A percentile compares a stretch with the other conserved stretches of the same genome.
These are phyloP conservation scores for Noccaea caerulescens DNA, from an alignment of 345 rosid genomes.

Conservation along the genomic window DNA sequence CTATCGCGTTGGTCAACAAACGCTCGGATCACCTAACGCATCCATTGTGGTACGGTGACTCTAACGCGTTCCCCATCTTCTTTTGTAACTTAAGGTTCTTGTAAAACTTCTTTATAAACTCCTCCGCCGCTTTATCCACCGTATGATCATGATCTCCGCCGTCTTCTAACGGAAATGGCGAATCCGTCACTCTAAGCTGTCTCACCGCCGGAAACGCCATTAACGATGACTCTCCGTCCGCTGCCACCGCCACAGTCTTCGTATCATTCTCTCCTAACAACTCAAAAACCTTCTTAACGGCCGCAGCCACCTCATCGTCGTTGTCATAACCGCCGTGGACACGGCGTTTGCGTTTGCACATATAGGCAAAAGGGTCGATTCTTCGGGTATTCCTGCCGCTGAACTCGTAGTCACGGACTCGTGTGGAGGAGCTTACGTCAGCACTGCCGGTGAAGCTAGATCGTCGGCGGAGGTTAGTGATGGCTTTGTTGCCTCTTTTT, in stretches of 20 bases:
- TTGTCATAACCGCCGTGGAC: slow-evolving; percentile 50
- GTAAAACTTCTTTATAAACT: slow-evolving; percentile 71
- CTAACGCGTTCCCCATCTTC: slow-evolving; percentile 42
- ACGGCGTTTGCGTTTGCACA: slow-evolving; percentile 51
- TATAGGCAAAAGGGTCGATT: slow-evolving; percentile 36
- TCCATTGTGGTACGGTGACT: slow-evolving; percentile 56
- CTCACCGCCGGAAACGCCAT: slow-evolving; percentile 59
- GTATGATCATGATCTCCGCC: slow-evolving; percentile 55
- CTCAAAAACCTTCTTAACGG: slow-evolving; percentile 74
- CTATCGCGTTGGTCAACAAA: slow-evolving; percentile 10
- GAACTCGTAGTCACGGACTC: slow-evolving; percentile 68
- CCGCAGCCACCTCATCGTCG: slow-evolving; percentile 52
- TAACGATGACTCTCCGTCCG: slow-evolving; percentile 41
- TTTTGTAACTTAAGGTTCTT: slow-evolving; percentile 64
- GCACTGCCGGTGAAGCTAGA: slow-evolving; percentile 50
- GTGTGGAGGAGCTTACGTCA: slow-evolving; percentile 43
- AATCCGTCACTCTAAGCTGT: slow-evolving; percentile 76
- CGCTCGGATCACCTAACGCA: slow-evolving; percentile 51
- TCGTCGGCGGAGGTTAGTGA: slow-evolving; percentile 56
- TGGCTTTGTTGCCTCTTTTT: slow-evolving; percentile 66
- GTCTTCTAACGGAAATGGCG: slow-evolving; percentile 75
- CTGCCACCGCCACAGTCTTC: slow-evolving; percentile 35
- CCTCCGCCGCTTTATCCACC: slow-evolving; percentile 81
- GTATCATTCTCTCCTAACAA: slow-evolving; percentile 54
- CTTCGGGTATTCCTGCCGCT: slow-evolving; percentile 71